Evolutionary conservation across 2,329 filamentous ascomycete species (phyloP).

Genomic region (Claviceps fusiformis): DNA sequence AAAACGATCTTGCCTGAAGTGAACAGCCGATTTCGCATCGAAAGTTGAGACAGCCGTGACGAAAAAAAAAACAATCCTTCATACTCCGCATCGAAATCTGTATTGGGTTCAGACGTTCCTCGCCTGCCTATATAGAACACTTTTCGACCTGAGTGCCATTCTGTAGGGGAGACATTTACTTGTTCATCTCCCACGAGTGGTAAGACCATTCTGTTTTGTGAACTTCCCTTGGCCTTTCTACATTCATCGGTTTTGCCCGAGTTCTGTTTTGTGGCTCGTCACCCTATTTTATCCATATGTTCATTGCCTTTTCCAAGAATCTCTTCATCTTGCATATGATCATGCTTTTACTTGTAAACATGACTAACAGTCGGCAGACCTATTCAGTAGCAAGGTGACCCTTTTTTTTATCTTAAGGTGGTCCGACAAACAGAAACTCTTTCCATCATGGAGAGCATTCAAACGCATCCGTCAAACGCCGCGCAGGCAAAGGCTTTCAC

Average conservation of each 20-base stretch:
- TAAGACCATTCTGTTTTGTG: conserved; percentile 27
- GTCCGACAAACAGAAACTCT: no score
- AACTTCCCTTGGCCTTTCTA: neutral
- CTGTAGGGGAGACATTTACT: conserved; percentile 87
- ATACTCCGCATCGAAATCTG: neutral
- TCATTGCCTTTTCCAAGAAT: no score
- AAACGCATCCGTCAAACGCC: conserved; percentile 82
- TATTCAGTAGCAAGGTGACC: conserved; percentile 14
- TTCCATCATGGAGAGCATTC: conserved; percentile 68
- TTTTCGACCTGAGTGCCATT: conserved; percentile 20
- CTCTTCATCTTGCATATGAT: no score
- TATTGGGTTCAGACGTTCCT: conserved; percentile 9
- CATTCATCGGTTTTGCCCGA: neutral
- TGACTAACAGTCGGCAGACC: conserved; percentile 15
- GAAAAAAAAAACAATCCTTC: neutral
- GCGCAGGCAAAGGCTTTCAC: conserved; percentile 93
- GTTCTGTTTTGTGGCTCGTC: neutral
- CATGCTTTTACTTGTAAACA: neutral
- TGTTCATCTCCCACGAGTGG: conserved; percentile 84
- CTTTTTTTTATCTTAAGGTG: conserved; percentile 5
- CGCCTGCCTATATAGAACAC: conserved; percentile 11
- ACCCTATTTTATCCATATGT: no score
- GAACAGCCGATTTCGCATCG: conserved; percentile 11
- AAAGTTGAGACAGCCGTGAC: conserved; percentile 1
- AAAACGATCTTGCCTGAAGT: conserved; percentile 18